Evolutionary conservation across 805 yeast genomes (phyloP).

Genomic region (Wickerhamomyces hampshirensis): DNA sequence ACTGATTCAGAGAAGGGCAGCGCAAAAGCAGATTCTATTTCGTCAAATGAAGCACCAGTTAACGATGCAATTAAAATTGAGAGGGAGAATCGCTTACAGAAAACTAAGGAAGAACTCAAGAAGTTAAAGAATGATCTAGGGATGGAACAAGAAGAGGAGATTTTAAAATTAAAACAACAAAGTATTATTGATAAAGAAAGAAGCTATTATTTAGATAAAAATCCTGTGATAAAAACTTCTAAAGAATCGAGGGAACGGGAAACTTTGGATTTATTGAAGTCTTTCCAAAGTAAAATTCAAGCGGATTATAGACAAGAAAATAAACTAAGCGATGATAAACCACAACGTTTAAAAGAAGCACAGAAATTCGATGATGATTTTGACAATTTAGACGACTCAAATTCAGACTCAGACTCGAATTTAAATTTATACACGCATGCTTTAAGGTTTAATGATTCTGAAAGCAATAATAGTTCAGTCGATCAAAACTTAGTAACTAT

Average conservation of each 20-base stretch:
- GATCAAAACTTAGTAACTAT: constrained; percentile 19
- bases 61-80: not conserved
- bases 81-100: not conserved
- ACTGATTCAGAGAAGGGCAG: not conserved
- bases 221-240: not conserved
- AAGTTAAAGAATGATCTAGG: constrained; percentile 1
- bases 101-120: constrained; percentile 1
- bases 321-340: not conserved
- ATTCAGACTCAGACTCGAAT: constrained; percentile 15
- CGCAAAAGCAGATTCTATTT: not conserved
- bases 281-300: constrained; percentile 24
- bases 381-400: constrained; percentile 21
- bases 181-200: not conserved
- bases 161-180: not conserved
- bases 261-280: constrained; percentile 24
- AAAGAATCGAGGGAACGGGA: constrained; percentile 22
- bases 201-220: not conserved
- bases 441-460: constrained; percentile 16
- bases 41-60: too few relatives aligned
- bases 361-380: constrained; percentile 15
- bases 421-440: constrained; percentile 16
- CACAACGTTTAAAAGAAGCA: not conserved
- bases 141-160: not conserved
- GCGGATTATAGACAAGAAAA: not conserved
- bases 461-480: constrained; percentile 8